Conservation (phyloP, 106 monocot species). For the Acanthochlamys bracteata region DNA sequence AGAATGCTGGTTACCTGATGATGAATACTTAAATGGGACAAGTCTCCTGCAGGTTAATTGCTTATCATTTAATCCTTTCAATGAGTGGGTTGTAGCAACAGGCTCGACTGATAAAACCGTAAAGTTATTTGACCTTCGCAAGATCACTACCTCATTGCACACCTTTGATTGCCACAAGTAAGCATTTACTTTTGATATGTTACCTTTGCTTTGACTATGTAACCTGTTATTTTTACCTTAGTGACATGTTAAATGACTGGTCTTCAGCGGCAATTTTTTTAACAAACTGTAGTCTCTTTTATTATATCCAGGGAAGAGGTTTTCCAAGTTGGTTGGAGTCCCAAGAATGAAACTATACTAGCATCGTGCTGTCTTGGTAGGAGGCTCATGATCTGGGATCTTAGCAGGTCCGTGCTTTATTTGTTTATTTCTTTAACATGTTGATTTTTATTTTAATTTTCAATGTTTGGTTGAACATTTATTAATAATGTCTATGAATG, state of each 20-base stretch:
- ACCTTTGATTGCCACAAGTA: conserved; percentile 92
- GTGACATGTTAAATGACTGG: no score
- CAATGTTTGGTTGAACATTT: no score
- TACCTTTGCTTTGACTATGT: neutral
- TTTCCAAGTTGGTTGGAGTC: conserved; percentile 98
- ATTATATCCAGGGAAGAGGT: conserved; percentile 76
- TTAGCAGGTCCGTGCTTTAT: conserved; percentile 64
- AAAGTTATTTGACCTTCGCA: conserved; percentile 97
- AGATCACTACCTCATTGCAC: conserved; percentile 59
- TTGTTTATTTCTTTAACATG: neutral
- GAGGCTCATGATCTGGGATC: conserved; percentile 99
- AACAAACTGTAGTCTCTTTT: neutral
- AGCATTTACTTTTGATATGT: conserved; percentile 6
- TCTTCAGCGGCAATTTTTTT: no score
- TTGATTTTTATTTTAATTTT: no score
- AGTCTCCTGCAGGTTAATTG: conserved; percentile 69
- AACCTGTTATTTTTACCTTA: neutral
- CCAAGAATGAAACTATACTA: conserved; percentile 94
- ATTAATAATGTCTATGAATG: no score
- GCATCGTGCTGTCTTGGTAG: conserved; percentile 96
- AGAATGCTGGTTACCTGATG: neutral
- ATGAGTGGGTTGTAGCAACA: conserved; percentile 99
- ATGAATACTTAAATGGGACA: neutral
- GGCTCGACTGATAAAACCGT: conserved; percentile 99
- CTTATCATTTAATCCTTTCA: conserved; percentile 95